A percentile compares a stretch with the other conserved stretches of the same genome.
Conservation (phyloP, 2,329 filamentous ascomycete species). For the Westerdykella sp. region DNA sequence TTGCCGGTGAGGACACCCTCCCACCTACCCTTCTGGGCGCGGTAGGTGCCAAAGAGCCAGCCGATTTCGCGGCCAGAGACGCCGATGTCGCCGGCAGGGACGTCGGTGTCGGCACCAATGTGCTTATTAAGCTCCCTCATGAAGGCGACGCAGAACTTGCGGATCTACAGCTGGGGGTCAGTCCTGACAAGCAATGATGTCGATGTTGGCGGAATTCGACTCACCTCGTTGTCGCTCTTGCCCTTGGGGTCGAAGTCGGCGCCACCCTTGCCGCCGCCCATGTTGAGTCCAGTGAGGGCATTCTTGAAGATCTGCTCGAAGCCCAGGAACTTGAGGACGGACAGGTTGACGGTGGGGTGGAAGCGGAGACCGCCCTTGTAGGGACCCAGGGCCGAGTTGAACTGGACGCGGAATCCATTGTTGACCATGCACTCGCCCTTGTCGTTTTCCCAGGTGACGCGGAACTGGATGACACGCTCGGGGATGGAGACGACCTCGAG, state of each 20-base stretch:
- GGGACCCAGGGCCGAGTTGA: constrained; percentile 94
- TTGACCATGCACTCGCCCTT: constrained; percentile 83
- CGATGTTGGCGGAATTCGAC: not conserved
- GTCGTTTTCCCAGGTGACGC: constrained; percentile 95
- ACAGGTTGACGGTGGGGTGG: constrained; percentile 79
- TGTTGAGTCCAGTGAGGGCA: constrained; percentile 88
- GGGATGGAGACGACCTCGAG: constrained; percentile 83
- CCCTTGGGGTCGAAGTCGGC: constrained; percentile 99
- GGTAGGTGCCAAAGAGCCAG: constrained; percentile 92
- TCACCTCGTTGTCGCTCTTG: constrained; percentile 80
- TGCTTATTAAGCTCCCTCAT: constrained; percentile 94
- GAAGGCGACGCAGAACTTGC: constrained; percentile 92
- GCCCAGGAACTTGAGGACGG: constrained; percentile 87
- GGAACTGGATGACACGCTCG: constrained; percentile 95
- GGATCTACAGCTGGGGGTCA: constrained; percentile 54
- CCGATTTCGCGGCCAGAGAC: constrained; percentile 89
- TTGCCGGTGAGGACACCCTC: constrained; percentile 96
- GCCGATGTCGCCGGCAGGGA: constrained; percentile 95
- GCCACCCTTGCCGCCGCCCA: constrained; percentile 97
- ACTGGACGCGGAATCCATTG: constrained; percentile 93
- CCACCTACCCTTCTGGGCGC: constrained; percentile 80
- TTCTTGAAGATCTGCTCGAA: constrained; percentile 99
- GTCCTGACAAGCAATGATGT: not conserved
- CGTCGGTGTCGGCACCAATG: constrained; percentile 89
- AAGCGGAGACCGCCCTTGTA: constrained; percentile 98